Base-by-base conservation (phyloP, 208 protist species). In the Wallacemonas collosoma region DNA sequence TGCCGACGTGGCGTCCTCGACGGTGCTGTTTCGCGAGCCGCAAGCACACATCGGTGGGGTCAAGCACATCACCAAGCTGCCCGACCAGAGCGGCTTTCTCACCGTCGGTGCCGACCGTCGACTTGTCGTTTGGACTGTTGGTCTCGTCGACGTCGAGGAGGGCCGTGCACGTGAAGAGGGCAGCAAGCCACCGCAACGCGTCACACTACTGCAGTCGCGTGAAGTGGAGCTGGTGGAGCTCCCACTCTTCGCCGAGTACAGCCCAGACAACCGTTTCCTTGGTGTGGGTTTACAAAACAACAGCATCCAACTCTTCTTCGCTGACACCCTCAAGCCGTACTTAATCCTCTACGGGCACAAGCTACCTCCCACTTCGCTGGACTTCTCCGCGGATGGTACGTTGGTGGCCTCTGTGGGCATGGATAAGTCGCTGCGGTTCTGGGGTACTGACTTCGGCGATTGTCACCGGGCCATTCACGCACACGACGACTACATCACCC, bases 381-480 rank as follows among this genome's bases (percentile, higher is more conserved):
- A 93, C 72, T 98, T 99, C 69, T 95, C 84, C 43, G 88, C 85
- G 12, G 98, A 99, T 82, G 85, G 87, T 48, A 91, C 92, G 36
- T 79, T 98, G n/a, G 78, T 97, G n/a, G 93, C 96, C 2, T 98
- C 98, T n/a, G 98, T 95, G 2, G 95, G 91, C 35, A 98, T 98
- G 47, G 99, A 99, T 85, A 99, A 99, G 86, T 99, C 97, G 57
- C 80, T 99, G 50, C 98, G 99, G 66, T 97, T 99, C 62, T 99
- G 98, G 98, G 98, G 98, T 1, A 90, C 98, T 3, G 94, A 98
- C 76, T 98, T 98, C 83, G 97, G 97, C 78, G 98, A 99, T 80
- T 99, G 98, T 81, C 98, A 99, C 79, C 84, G 93, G 72, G 98
- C 98, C 35, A 89, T 99, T 57, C 95, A 98, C 83, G 99, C 98